Evolutionary conservation across 2,329 filamentous ascomycete species (phyloP).

Genomic region (Monosporascus sp.): DNA sequence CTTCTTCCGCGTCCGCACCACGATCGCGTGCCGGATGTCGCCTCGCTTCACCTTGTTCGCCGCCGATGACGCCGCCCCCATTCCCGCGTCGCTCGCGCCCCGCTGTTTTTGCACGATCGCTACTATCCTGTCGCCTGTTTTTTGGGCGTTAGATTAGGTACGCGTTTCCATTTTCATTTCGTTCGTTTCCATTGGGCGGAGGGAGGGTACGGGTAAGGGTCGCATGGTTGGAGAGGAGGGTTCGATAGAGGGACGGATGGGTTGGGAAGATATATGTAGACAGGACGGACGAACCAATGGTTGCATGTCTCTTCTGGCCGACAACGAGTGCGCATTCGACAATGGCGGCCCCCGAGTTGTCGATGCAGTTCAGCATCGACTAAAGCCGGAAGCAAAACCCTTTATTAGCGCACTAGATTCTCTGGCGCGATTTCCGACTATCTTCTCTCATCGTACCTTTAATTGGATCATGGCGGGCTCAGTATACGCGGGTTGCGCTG

Average conservation of each 20-base stretch:
- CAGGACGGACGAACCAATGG: conserved; percentile 64
- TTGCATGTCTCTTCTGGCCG: conserved; percentile 81
- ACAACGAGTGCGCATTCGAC: conserved; percentile 95
- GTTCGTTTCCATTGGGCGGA: too few relatives aligned
- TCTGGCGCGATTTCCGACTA: neutral
- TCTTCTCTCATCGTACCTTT: conserved; percentile 50
- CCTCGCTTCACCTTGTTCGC: conserved; percentile 94
- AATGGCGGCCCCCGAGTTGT: conserved; percentile 96
- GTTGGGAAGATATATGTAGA: neutral
- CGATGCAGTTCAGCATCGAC: conserved; percentile 99
- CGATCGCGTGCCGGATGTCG: conserved; percentile 91
- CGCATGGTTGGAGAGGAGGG: neutral
- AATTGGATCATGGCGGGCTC: conserved; percentile 78
- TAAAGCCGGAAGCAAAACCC: conserved; percentile 46
- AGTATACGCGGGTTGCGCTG: conserved; percentile 9
- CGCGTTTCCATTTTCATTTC: too few relatives aligned
- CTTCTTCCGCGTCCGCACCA: conserved; percentile 88
- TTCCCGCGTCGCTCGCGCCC: conserved; percentile 65
- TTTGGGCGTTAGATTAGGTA: neutral
- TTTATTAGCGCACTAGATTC: neutral
- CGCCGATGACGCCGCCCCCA: conserved; percentile 63
- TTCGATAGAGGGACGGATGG: neutral
- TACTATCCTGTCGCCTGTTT: conserved; percentile 85
- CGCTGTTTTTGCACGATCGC: conserved; percentile 97
- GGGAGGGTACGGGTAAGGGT: too few relatives aligned